A percentile compares a stretch with the other conserved stretches of the same genome.
Evolutionary conservation across 768 basidiomycete genomes (phyloP).

Genomic region (Trametes cubensis): DNA sequence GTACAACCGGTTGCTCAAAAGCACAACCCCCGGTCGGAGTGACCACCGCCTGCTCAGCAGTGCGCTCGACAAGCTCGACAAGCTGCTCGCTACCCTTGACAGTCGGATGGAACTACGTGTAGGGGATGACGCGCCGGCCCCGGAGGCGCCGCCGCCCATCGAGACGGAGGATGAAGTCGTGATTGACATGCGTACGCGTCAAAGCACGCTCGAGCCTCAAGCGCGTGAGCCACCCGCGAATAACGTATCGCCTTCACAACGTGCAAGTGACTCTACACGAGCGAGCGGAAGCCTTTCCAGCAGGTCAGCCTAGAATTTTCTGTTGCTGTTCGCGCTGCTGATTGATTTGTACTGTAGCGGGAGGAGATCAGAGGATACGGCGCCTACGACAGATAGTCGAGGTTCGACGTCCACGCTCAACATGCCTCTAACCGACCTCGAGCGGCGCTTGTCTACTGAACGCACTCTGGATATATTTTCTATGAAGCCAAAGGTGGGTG

Average conservation of each 20-base stretch:
- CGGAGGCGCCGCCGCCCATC: slow-evolving; percentile 25
- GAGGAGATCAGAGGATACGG: slow-evolving; percentile 62
- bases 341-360: slow-evolving; percentile 42
- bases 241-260: slow-evolving; percentile 27
- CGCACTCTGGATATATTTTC: slow-evolving; percentile 92
- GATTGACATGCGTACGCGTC: slow-evolving; percentile 52
- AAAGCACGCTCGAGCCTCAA: slow-evolving; percentile 26
- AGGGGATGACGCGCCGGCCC: slow-evolving; percentile 33
- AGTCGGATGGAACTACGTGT: slow-evolving; percentile 58
- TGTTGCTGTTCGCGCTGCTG: neutral
- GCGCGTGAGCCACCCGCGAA: slow-evolving; percentile 9
- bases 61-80: slow-evolving; percentile 81
- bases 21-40: slow-evolving; percentile 81
- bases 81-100: slow-evolving; percentile 69
- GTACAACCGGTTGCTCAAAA: slow-evolving; percentile 82
- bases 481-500: slow-evolving; percentile 84
- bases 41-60: slow-evolving; percentile 82
- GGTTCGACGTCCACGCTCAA: slow-evolving; percentile 53
- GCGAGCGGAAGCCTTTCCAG: slow-evolving; percentile 50
- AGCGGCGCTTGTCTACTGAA: slow-evolving; percentile 74
- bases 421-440: slow-evolving; percentile 75
- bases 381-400: slow-evolving; percentile 54
- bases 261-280: slow-evolving; percentile 31
- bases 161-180: slow-evolving; percentile 60
- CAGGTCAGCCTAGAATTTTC: slow-evolving; percentile 46